phyloP scores from a whole-genome alignment of 2,329 filamentous ascomycete genomes.

The Tolypocladium tropicale region DNA sequence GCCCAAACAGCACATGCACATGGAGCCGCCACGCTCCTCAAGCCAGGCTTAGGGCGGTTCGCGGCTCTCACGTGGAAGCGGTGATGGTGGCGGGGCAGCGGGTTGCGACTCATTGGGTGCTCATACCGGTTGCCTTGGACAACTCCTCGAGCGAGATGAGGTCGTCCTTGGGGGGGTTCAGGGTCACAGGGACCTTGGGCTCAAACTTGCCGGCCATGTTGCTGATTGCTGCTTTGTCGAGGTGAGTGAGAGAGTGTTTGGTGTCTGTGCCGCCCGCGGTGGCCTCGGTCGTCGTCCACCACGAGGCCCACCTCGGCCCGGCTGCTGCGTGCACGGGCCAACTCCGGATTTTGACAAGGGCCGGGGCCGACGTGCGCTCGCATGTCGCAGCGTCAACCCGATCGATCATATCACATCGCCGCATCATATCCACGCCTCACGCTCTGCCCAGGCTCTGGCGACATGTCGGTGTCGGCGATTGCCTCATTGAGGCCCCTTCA shows the following conservation, averaged over 20 bases:
- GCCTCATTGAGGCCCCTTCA: constrained; percentile 23
- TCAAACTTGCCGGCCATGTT: constrained; percentile 59
- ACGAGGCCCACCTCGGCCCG: constrained; percentile 3
- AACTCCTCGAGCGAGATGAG: constrained; percentile 73
- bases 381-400: not conserved
- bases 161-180: constrained; percentile 81
- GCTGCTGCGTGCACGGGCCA: constrained; percentile 8
- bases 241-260: no score
- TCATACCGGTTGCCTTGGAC: constrained; percentile 70
- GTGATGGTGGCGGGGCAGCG: not conserved
- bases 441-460: not conserved
- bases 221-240: not conserved
- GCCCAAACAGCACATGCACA: not conserved
- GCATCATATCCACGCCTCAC: not conserved
- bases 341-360: not conserved
- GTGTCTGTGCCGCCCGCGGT: no score
- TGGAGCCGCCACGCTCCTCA: not conserved
- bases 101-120: not conserved
- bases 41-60: not conserved
- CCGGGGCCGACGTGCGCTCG: not conserved
- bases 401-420: not conserved
- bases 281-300: not conserved
- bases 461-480: constrained; percentile 23
- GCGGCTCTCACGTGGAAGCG: not conserved
- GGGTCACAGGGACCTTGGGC: constrained; percentile 64